Evolutionary conservation across 805 yeast genomes (phyloP).

Genomic region (Candida xyloterini): DNA sequence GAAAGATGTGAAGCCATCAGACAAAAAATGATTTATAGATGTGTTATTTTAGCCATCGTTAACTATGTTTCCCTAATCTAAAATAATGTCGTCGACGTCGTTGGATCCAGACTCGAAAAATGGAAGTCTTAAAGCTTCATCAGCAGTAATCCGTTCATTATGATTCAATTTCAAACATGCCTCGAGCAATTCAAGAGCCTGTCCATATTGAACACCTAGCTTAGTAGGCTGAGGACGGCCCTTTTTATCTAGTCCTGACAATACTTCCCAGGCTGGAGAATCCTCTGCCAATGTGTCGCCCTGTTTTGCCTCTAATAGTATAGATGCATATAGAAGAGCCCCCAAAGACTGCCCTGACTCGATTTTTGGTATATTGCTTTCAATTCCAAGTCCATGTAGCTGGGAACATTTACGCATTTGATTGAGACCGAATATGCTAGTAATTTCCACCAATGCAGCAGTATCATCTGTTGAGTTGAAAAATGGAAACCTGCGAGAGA

Average conservation of each 20-base stretch:
- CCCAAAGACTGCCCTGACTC: constrained; percentile 39
- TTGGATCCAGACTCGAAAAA: constrained; percentile 48
- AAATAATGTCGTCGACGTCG: constrained; percentile 26
- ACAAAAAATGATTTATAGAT: neutral
- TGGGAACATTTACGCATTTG: constrained; percentile 74
- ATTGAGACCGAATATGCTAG: constrained; percentile 73
- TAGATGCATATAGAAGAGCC: constrained; percentile 42
- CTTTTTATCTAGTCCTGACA: constrained; percentile 44
- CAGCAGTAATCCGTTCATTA: constrained; percentile 52
- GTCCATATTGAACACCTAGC: constrained; percentile 38
- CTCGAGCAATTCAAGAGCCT: constrained; percentile 54
- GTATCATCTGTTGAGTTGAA: constrained; percentile 92
- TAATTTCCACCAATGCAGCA: constrained; percentile 84
- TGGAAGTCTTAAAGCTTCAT: constrained; percentile 51
- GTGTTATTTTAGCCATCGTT: constrained; percentile 2
- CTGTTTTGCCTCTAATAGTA: constrained; percentile 44
- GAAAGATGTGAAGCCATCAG: constrained; percentile 25
- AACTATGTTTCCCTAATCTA: constrained; percentile 16
- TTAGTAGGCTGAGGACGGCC: constrained; percentile 37
- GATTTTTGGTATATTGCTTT: constrained; percentile 55
- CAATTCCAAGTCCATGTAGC: constrained; percentile 86
- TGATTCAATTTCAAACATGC: constrained; percentile 60
- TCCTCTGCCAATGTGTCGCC: constrained; percentile 65
- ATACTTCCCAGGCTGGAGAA: constrained; percentile 67
- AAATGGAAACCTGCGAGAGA: constrained; percentile 83